Evolutionary conservation across 2,329 filamentous ascomycete species (phyloP), one percentile per base, ranked within the genome.

Genomic region (Botrytis cinerea): DNA sequence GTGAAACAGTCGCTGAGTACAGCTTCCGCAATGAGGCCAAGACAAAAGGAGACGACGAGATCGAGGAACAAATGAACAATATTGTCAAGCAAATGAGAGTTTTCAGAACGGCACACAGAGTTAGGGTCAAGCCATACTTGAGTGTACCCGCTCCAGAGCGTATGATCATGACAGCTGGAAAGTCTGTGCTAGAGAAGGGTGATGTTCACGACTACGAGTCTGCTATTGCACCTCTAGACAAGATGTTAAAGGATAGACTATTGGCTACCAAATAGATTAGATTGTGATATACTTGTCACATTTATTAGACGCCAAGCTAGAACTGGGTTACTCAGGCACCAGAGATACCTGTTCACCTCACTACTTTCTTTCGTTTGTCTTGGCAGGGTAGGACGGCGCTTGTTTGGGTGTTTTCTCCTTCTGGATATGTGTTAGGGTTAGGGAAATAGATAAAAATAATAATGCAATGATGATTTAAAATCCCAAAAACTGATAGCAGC

Each of bases 141-240:
- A 73, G 74, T 38, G 74, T 78, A 32, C 79, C 80, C 12, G 80
- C 81, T 10, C 80, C 81, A 20, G 81, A 82, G 70, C 74, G 81
- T 40, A 67, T 82, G 43, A 79, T 78, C 38, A 82, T 83, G 82
- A 82, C 81, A 43, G 81, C 81, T 20, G 81, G 81, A 16, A 82
- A 82, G 45, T 66, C 66, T 63, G 38, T 73, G 9, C 38, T 73
- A 4, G 73, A 74, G 35, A 71, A 54, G 8, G 67, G 16, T n/a
- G n/a, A 70, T 32, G 40, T 73, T 60, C 73, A 70, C 22, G 73
- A 73, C 20, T 57, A 46, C 32, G 43, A 63, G 43, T 38, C 43
- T 32, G 70, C 59, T 9, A 70, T 74, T 32, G 73, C 70, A 57
- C 70, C 46, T 54, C 25, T 69, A 40, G 71, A 72, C 43, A 72